Evolutionary conservation across 1,284 basidiomycete genomes (phyloP), one percentile per base, ranked within the genome.

Genomic region (Crocinoboletus sp.): DNA sequence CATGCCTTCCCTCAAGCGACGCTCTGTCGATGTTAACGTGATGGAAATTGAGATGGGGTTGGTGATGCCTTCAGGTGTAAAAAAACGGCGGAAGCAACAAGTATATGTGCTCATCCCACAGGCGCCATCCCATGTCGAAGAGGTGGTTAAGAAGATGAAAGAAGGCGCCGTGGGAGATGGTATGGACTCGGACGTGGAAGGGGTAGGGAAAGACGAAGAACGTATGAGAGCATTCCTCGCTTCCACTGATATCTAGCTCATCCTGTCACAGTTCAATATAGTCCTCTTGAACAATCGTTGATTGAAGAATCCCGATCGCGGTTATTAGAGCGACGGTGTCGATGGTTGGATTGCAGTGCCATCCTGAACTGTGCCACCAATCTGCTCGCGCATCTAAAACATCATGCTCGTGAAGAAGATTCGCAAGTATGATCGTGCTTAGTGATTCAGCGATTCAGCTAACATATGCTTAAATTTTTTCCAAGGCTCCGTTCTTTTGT

Each of bases 271-370:
- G 74, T 72, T 56, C 63, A 58, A 46, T 63, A 64, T 52, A 59
- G 44, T 62, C 50, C 43, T 45, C 49, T 60, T 52, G 73, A 74
- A 53, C 63, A 58, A 46, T 59, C 68, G 33, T 68, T 69, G 29
- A 61, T 77, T 46, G 56, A 65, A 45, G 58, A 74, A 44, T 69
- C 78, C 45, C 72, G 67, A 48, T 70, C 68, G 10, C 66, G 77
- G 48, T 53, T 84, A 40, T 67, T 66, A 45, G 67, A 69, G 48
- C 61, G 67, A 28, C 65, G 56, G 11, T 88, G 84, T 63, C 68
- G 66, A 51, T 88, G 85, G 84, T 62, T 60, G 43, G 68, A 69
- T 25, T 88, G 84, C 59, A 65, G 67, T 45, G 69, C 67, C 36
- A 54, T 77, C 16, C 56, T 84, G 53, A 82, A 81, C 54, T 78